Evolutionary conservation across 495 filamentous ascomycete genomes (phyloP).

Genomic region (Hypoxylon trugodes): DNA sequence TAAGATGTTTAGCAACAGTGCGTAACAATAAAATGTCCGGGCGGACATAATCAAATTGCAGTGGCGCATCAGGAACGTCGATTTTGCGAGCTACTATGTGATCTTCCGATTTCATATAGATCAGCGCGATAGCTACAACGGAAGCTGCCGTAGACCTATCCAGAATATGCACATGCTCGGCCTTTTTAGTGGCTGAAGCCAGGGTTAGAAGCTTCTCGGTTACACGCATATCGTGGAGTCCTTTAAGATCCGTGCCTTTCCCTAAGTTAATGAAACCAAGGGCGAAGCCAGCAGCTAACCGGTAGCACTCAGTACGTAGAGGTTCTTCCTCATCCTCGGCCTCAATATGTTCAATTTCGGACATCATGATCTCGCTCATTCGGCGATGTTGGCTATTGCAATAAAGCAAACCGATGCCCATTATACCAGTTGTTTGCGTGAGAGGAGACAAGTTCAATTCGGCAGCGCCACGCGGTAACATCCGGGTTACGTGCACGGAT

Average conservation of each 20-base stretch:
- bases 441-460: constrained; percentile 92
- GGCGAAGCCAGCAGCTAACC: constrained; percentile 91
- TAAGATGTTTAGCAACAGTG: constrained; percentile 88
- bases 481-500: constrained; percentile 95
- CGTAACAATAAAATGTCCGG: constrained; percentile 92
- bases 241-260: constrained; percentile 85
- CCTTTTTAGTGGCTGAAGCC: constrained; percentile 85
- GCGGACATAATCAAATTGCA: constrained; percentile 93
- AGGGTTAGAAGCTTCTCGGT: constrained; percentile 85
- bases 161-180: constrained; percentile 87
- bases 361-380: constrained; percentile 99
- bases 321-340: constrained; percentile 73
- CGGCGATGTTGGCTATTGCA: constrained; percentile 94
- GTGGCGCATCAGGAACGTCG: constrained; percentile 85
- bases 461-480: constrained; percentile 89
- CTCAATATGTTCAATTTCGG: constrained; percentile 89
- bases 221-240: constrained; percentile 92
- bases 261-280: constrained; percentile 95
- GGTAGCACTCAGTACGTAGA: constrained; percentile 93
- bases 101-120: constrained; percentile 97
- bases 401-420: constrained; percentile 96
- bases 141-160: constrained; percentile 92
- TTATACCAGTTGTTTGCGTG: constrained; percentile 96
- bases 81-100: constrained; percentile 89
- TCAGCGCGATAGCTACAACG: constrained; percentile 87